These are phyloP conservation scores for Pyrenochaeta sp. DNA, from an alignment of 2,329 filamentous ascomycete genomes.

Conservation along the genomic window DNA sequence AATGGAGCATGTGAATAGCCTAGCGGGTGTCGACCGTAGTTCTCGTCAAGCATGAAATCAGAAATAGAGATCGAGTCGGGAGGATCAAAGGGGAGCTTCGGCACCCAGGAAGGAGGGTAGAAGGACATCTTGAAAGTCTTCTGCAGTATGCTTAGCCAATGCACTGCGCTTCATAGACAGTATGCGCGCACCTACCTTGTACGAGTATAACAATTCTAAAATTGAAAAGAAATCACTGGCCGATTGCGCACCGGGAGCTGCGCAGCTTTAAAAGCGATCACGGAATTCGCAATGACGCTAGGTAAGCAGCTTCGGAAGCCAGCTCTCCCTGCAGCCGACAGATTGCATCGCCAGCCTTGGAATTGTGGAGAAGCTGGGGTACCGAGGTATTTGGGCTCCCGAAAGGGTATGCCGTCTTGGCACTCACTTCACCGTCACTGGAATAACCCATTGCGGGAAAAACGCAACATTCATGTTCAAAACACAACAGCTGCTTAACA, in stretches of 20 bases:
- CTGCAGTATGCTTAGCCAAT: constrained; percentile 1
- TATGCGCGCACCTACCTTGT: background rate
- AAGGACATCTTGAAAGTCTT: constrained; percentile 58
- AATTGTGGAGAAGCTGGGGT: constrained; percentile 20
- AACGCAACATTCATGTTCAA: background rate
- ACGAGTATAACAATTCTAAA: background rate
- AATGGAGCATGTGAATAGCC: constrained; percentile 73
- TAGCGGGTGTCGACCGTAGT: constrained; percentile 71
- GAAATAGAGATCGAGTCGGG: constrained; percentile 78
- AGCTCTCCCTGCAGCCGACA: background rate
- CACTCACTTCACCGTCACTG: background rate
- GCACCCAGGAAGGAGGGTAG: constrained; percentile 68
- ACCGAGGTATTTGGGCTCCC: constrained; percentile 17
- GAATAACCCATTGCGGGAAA: too few relatives aligned
- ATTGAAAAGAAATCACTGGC: background rate
- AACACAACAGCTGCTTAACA: too few relatives aligned
- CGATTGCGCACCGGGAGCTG: background rate
- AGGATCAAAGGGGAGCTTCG: constrained; percentile 67
- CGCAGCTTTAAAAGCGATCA: background rate
- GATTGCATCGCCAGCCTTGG: constrained; percentile 8
- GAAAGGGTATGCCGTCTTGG: constrained; percentile 11
- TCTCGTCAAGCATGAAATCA: constrained; percentile 79
- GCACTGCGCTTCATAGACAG: background rate
- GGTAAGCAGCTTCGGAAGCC: background rate
- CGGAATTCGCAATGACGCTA: background rate